These are phyloP conservation scores for Haplosporangium sp. DNA, from an alignment of 371 early-diverging fungal genomes.

Conservation along the genomic window DNA sequence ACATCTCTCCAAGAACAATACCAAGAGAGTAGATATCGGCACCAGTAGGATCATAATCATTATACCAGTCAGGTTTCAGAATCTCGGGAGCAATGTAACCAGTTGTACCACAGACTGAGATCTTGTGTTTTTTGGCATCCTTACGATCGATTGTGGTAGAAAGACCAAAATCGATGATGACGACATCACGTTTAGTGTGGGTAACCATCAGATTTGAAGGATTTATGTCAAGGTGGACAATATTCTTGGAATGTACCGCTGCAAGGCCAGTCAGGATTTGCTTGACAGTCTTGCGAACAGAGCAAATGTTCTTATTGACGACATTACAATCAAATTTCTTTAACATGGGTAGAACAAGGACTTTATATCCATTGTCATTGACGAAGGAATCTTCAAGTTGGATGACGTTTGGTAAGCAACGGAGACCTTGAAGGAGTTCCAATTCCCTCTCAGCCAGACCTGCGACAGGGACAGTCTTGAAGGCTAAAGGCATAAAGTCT, in stretches of 20 bases:
- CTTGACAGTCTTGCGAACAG: slow-evolving; percentile 41
- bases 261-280: slow-evolving; percentile 61
- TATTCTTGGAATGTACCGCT: slow-evolving; percentile 63
- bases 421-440: slow-evolving; percentile 57
- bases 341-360: slow-evolving; percentile 69
- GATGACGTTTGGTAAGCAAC: slow-evolving; percentile 60
- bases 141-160: slow-evolving; percentile 54
- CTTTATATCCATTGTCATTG: slow-evolving; percentile 63
- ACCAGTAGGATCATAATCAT: slow-evolving; percentile 42
- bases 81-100: slow-evolving; percentile 87
- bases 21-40: slow-evolving; percentile 75
- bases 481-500: slow-evolving; percentile 66
- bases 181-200: slow-evolving; percentile 60
- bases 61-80: slow-evolving; percentile 35
- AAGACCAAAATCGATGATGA: slow-evolving; percentile 80
- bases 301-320: slow-evolving; percentile 45
- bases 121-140: slow-evolving; percentile 10
- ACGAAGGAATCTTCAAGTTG: slow-evolving; percentile 67
- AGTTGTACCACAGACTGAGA: slow-evolving; percentile 72
- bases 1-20: slow-evolving; percentile 73
- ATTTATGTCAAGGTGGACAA: slow-evolving; percentile 76
- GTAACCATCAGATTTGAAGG: slow-evolving; percentile 74
- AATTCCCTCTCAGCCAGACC: slow-evolving; percentile 66
- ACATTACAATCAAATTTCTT: slow-evolving; percentile 41
- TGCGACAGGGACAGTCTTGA: slow-evolving; percentile 68